Evolutionary conservation across 2,329 filamentous ascomycete genomes (phyloP).

Genomic region (Beauveria asiatica): DNA sequence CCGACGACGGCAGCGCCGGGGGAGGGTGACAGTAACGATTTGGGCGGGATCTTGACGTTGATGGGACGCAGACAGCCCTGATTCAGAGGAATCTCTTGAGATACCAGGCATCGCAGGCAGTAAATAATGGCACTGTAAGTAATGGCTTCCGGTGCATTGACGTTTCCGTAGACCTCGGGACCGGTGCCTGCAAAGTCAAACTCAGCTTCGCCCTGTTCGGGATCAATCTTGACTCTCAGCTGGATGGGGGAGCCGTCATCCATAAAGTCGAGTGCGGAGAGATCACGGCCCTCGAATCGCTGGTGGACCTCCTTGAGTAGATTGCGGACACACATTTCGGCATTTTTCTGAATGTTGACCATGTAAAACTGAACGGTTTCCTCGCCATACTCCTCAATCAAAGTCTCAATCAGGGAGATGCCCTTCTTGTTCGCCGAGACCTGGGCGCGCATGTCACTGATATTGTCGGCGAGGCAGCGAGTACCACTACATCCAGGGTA

Average conservation of each 20-base stretch:
- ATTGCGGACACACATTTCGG: slow-evolving; percentile 64
- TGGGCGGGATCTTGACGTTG: slow-evolving; percentile 62
- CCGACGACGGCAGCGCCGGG: slow-evolving; percentile 74
- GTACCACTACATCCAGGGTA: slow-evolving; percentile 72
- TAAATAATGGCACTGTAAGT: slow-evolving; percentile 85
- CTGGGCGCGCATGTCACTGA: slow-evolving; percentile 77
- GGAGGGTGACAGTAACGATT: slow-evolving; percentile 66
- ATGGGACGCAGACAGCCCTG: slow-evolving; percentile 74
- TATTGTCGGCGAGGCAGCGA: slow-evolving; percentile 68
- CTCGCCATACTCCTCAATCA: slow-evolving; percentile 72
- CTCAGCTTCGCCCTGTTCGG: slow-evolving; percentile 63
- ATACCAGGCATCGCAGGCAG: slow-evolving; percentile 70
- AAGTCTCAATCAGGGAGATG: slow-evolving; percentile 66
- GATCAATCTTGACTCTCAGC: slow-evolving; percentile 66
- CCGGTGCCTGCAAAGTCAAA: slow-evolving; percentile 79
- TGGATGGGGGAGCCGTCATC: slow-evolving; percentile 73
- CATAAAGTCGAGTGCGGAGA: slow-evolving; percentile 72
- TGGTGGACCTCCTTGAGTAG: slow-evolving; percentile 63
- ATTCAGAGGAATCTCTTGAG: slow-evolving; percentile 74
- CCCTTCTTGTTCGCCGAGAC: slow-evolving; percentile 80
- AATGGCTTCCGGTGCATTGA: slow-evolving; percentile 74
- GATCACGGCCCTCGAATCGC: slow-evolving; percentile 60
- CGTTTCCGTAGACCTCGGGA: slow-evolving; percentile 70
- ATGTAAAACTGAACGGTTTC: slow-evolving; percentile 78
- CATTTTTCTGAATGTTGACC: slow-evolving; percentile 71